Base-by-base conservation (phyloP, 75 land plant genomes). In the Cupressus sempervirens region DNA sequence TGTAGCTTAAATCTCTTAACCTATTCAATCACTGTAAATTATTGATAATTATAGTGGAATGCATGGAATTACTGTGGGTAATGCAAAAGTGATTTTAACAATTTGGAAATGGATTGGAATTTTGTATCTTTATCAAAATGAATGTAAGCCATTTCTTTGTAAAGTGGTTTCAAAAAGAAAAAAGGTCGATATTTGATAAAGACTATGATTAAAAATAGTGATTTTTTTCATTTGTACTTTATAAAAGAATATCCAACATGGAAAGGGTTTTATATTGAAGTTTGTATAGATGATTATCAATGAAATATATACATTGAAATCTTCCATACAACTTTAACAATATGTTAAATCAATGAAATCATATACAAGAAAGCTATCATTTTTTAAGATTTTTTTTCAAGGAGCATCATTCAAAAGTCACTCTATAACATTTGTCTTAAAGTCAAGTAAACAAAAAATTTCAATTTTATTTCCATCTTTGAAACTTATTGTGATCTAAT, bases 401-500 rank as follows among this genome's bases (percentile, higher is more conserved):
- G 4, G 50, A 43, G 2, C 45, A 9, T 43, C 81, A 79, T 45
- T 45, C 20, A 23, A 5, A 0, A 43, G n/a, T 20, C 14, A 43
- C 30, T 9, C 50, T 40, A 14, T 32, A 26, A 10, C n/a, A n/a
- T n/a, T n/a, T 43, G 48, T 26, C 45, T 23, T 43, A 79, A 11
- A 41, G 29, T 79, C 12, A 79, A 79, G 46, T 11, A 41, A 36
- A 79, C 23, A 38, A 77, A 41, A 41, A 32, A 0, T 72, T 32
- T 11, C 74, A 72, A 79, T 43, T 81, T 65, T 38, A 38, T 84
- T 30, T 72, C n/a, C 46, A 76, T 73, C 82, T 76, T 7, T 36
- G 79, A 72, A 54, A 90, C 99, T 86, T 43, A 97, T 98, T 89
- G 85, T 97, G 99, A 85, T 97, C 96, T 82, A 97, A 94, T 38